A percentile compares a stretch with the other conserved stretches of the same genome.
Conservation (phyloP, 139 green algal species). For the Picochlorum sp. region DNA sequence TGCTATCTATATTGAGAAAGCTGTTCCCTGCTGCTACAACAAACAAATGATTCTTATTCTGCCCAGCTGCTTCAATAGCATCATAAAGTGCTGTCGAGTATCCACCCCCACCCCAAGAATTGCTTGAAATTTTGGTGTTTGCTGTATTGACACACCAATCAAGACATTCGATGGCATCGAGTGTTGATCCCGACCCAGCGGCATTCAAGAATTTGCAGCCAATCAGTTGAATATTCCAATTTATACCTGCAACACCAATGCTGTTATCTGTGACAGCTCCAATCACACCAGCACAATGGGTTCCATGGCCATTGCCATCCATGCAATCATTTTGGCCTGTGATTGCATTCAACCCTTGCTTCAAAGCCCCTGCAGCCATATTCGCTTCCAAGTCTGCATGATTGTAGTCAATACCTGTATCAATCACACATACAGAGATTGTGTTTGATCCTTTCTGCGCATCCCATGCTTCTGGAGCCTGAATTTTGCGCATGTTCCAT, state of each 20-base stretch:
- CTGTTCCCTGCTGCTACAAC: conserved; percentile 23
- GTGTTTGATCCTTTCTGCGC: not conserved
- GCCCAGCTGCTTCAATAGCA: conserved; percentile 12
- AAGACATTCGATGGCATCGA: conserved; percentile 32
- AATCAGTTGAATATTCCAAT: conserved; percentile 18
- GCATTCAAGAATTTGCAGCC: conserved; percentile 20
- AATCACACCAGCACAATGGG: conserved; percentile 43
- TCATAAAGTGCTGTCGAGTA: conserved; percentile 20
- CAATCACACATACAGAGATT: conserved; percentile 56
- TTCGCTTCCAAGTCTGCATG: conserved; percentile 52
- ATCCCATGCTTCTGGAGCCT: conserved; percentile 8
- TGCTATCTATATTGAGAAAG: not conserved
- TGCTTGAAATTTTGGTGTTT: conserved; percentile 20
- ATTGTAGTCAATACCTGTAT: conserved; percentile 49
- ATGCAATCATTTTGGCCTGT: conserved; percentile 5
- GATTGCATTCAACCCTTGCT: not conserved
- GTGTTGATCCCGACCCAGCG: conserved; percentile 18
- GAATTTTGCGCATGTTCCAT: conserved; percentile 8
- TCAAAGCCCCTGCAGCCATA: conserved; percentile 28
- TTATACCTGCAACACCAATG: conserved; percentile 11
- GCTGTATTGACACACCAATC: conserved; percentile 23
- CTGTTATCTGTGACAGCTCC: conserved; percentile 25
- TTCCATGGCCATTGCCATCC: conserved; percentile 43
- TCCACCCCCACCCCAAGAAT: conserved; percentile 26
- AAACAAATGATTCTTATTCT: conserved; percentile 26